Base-by-base conservation (phyloP, 305 asterid species). In the Solanum hybrid region DNA sequence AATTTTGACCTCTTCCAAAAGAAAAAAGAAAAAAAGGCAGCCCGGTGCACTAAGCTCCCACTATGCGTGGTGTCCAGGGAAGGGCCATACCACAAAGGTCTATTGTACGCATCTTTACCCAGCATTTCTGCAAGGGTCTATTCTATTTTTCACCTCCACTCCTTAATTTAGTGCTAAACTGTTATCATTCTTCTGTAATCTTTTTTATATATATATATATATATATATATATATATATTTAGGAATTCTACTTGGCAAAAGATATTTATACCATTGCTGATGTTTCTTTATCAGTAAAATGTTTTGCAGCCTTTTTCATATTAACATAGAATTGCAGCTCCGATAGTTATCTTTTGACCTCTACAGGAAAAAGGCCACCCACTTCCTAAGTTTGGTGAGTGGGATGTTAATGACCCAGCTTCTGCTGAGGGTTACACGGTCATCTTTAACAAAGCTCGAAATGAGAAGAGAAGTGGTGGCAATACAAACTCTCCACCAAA, bases 391-490 rank as follows among this genome's bases (percentile, higher is more conserved):
- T 95, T 95, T 81, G 96, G 97, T 72, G 97, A 94, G 92, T 95
- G 97, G 97, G 96, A 95, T 87, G 97, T 94, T 22, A 19, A 19
- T 60, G 71, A 60, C 24, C 71, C 71, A 60, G 71, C 71, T 60
- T 60, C 24, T 60, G 95, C 97, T 66, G 97, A 95, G 92, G 97
- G 96, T 88, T 95, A 93, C 94, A 95, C 97, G 3, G 96, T 94
- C 79, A 95, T 94, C 69, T 95, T 95, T 91, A 95, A 95, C 93
- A 95, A 95, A 90, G 97, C 95, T 75, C 89, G 96, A 91, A 92
- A 95, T 84, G 97, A 94, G 95, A 95, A 92, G 89, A 92, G 90
- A 90, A 60, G 93, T 1, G 97, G 94, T 82, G 94, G 92, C 35
- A 94, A 92, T 42, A 75, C 93, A 24, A 95, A 93, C 88, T 92